phyloP scores from a whole-genome alignment of 2,329 filamentous ascomycete species.

The Exophiala aquamarina region DNA sequence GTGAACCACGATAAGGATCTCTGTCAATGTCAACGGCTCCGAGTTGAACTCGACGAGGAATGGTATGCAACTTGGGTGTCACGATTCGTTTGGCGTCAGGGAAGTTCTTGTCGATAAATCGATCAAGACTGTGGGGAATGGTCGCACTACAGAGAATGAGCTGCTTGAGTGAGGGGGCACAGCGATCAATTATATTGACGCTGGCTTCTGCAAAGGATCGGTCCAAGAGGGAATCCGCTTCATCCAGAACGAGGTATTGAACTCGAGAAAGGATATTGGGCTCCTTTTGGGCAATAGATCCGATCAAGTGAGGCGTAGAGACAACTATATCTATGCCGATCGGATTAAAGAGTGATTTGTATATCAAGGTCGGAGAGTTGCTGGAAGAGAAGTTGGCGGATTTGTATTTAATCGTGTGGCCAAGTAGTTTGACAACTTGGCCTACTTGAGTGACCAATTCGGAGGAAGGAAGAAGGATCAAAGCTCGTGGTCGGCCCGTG shows the following conservation, averaged over 20 bases:
- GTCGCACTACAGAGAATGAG: constrained; percentile 94
- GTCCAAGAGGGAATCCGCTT: constrained; percentile 94
- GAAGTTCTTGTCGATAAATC: constrained; percentile 76
- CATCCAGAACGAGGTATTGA: constrained; percentile 84
- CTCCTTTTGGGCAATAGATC: constrained; percentile 83
- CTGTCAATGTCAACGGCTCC: constrained; percentile 89
- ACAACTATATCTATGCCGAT: constrained; percentile 82
- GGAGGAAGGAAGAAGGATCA: constrained; percentile 87
- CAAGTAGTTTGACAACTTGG: constrained; percentile 74
- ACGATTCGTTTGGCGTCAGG: constrained; percentile 82
- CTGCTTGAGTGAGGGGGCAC: constrained; percentile 77
- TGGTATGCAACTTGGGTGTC: constrained; percentile 93
- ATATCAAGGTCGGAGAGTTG: constrained; percentile 74
- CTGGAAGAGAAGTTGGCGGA: constrained; percentile 78
- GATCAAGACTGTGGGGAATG: constrained; percentile 86
- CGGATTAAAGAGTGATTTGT: constrained; percentile 77
- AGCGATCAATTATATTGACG: constrained; percentile 76
- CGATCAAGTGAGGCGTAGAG: constrained; percentile 83
- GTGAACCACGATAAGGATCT: constrained; percentile 92
- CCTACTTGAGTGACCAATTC: constrained; percentile 90
- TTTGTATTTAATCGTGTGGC: constrained; percentile 84
- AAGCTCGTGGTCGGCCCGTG: constrained; percentile 74
- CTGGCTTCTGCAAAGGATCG: constrained; percentile 87
- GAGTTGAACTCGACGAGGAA: constrained; percentile 89
- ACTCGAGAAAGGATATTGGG: constrained; percentile 93